Evolutionary conservation across 441 rosid genomes (phyloP).

Genomic region (Arabidopsis lyrata): DNA sequence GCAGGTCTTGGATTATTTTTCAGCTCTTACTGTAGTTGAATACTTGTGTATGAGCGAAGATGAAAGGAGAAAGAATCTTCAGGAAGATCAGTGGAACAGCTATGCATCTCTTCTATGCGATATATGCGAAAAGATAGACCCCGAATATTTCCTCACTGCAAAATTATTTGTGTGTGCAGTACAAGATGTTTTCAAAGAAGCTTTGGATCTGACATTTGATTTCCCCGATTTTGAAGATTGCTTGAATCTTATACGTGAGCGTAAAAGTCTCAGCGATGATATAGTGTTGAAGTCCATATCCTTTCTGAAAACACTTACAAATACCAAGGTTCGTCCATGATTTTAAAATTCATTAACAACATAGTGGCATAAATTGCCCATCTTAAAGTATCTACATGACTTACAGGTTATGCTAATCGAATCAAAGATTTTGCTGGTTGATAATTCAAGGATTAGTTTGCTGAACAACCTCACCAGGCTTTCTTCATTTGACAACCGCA

Average conservation of each 20-base stretch:
- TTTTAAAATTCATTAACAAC: conserved; percentile 11
- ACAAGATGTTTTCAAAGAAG: conserved; percentile 13
- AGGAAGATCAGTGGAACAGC: conserved; percentile 22
- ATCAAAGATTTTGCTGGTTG: conserved; percentile 32
- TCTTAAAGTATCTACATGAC: background rate
- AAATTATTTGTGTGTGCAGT: conserved; percentile 1
- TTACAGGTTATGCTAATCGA: conserved; percentile 29
- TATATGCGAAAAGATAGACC: background rate
- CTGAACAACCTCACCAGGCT: conserved; percentile 30
- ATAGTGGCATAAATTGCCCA: background rate
- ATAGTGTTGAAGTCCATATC: conserved; percentile 14
- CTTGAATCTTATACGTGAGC: conserved; percentile 13
- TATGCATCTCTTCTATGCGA: conserved; percentile 39
- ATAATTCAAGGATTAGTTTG: conserved; percentile 36
- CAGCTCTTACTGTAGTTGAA: conserved; percentile 5
- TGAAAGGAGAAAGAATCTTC: conserved; percentile 19
- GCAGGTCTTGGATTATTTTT: background rate
- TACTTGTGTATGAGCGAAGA: conserved; percentile 24
- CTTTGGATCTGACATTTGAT: background rate
- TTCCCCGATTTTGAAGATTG: background rate
- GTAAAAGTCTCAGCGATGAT: conserved; percentile 26
- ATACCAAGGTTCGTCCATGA: conserved; percentile 30
- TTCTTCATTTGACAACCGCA: conserved; percentile 38
- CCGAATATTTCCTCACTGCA: background rate
- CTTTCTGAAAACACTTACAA: background rate